These are phyloP conservation scores for Diplotaxis tenuifolia DNA, from an alignment of 345 rosid genomes.

Conservation along the genomic window DNA sequence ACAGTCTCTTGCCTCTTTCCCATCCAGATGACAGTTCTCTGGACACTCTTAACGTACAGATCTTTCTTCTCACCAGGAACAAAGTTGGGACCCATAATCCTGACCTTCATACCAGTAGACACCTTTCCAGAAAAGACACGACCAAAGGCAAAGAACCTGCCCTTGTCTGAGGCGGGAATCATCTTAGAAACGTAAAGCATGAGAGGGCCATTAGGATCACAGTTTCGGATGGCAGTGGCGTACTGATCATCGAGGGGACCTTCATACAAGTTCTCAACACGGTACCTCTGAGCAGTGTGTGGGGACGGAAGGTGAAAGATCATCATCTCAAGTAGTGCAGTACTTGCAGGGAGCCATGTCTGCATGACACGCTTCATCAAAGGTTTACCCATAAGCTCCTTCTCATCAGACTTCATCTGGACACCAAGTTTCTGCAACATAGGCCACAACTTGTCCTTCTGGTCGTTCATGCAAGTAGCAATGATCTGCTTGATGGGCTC, in stretches of 20 bases:
- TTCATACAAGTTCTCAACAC: not conserved
- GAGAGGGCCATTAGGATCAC: not conserved
- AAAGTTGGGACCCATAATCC: too few relatives aligned
- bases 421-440: not conserved
- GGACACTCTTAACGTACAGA: too few relatives aligned
- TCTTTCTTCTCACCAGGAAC: too few relatives aligned
- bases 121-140: too few relatives aligned
- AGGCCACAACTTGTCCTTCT: not conserved
- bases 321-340: not conserved
- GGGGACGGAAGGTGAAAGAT: not conserved
- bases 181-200: too few relatives aligned
- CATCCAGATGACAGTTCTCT: too few relatives aligned
- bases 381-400: not conserved
- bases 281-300: not conserved
- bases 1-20: too few relatives aligned
- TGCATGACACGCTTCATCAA: too few relatives aligned
- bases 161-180: too few relatives aligned
- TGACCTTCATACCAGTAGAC: too few relatives aligned
- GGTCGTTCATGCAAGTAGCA: not conserved
- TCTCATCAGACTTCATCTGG: not conserved
- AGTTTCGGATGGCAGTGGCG: not conserved
- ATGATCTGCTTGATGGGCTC: not conserved
- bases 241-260: not conserved
- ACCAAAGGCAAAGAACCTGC: too few relatives aligned
- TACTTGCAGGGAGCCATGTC: not conserved